phyloP scores from a whole-genome alignment of 192 early-diverging fungal genomes.

The Kappamyces sp. region DNA sequence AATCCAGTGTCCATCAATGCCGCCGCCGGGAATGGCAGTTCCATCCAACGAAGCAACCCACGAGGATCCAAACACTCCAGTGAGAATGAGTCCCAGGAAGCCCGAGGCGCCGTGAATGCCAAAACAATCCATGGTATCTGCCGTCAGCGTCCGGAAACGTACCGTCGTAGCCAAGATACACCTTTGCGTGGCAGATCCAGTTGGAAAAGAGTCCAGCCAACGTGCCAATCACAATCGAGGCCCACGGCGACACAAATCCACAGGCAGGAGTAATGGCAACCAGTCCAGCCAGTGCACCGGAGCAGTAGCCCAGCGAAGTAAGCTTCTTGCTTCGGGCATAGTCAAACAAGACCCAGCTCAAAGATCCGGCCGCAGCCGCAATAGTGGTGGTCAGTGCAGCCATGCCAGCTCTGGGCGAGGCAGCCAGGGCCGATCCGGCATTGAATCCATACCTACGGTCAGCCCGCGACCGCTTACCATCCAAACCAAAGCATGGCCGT shows the following conservation, averaged over 20 bases:
- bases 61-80: constrained; percentile 80
- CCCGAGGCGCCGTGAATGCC: constrained; percentile 84
- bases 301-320: constrained; percentile 80
- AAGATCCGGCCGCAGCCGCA: constrained; percentile 60
- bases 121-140: constrained; percentile 70
- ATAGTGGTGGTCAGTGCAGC: constrained; percentile 72
- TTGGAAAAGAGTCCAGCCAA: constrained; percentile 60
- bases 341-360: constrained; percentile 71
- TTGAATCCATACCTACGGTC: constrained; percentile 62
- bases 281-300: constrained; percentile 82
- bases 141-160: constrained; percentile 18
- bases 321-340: constrained; percentile 65
- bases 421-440: constrained; percentile 68
- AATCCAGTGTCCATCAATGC: constrained; percentile 76
- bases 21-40: constrained; percentile 56
- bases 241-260: constrained; percentile 68
- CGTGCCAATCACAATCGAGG: constrained; percentile 70
- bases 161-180: constrained; percentile 67
- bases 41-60: constrained; percentile 60
- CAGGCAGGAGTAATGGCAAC: constrained; percentile 84
- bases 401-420: constrained; percentile 66
- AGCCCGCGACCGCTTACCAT: constrained; percentile 43
- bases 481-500: constrained; percentile 83
- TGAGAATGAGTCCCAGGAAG: constrained; percentile 72
- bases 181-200: constrained; percentile 56